These are phyloP conservation scores for Colletotrichum cuscutae DNA, from an alignment of 2,329 filamentous ascomycete genomes.

Conservation along the genomic window DNA sequence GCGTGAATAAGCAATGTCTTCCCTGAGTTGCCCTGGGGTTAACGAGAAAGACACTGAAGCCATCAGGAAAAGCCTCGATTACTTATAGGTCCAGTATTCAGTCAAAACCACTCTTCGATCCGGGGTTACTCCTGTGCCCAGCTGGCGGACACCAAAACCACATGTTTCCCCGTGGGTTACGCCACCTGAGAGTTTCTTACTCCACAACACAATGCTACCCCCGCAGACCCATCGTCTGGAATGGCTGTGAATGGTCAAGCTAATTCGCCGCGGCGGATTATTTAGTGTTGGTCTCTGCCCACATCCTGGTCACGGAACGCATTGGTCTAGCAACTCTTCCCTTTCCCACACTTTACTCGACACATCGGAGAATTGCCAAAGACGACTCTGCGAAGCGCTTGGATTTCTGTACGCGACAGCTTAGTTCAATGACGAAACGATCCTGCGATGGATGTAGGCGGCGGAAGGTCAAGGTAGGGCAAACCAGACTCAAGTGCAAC, in stretches of 20 bases:
- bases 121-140: not conserved
- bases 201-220: not conserved
- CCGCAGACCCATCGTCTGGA: not conserved
- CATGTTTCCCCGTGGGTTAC: conserved; percentile 17
- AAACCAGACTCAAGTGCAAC: not conserved
- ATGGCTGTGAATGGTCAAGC: not conserved
- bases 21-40: not conserved
- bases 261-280: conserved; percentile 9
- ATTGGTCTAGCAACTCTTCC: not conserved
- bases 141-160: not conserved
- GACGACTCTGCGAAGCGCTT: no score
- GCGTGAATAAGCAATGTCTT: not conserved
- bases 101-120: not conserved
- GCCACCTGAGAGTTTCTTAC: not conserved
- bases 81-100: not conserved
- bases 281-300: not conserved
- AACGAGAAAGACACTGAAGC: not conserved
- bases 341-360: not conserved
- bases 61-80: not conserved
- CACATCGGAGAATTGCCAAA: conserved; percentile 11
- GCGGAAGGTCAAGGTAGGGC: conserved; percentile 29
- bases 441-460: conserved; percentile 30
- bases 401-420: no score
- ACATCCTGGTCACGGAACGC: no score
- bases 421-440: conserved; percentile 7